phyloP scores from a whole-genome alignment of 306 rosid species.

The Bauhinia variegata region DNA sequence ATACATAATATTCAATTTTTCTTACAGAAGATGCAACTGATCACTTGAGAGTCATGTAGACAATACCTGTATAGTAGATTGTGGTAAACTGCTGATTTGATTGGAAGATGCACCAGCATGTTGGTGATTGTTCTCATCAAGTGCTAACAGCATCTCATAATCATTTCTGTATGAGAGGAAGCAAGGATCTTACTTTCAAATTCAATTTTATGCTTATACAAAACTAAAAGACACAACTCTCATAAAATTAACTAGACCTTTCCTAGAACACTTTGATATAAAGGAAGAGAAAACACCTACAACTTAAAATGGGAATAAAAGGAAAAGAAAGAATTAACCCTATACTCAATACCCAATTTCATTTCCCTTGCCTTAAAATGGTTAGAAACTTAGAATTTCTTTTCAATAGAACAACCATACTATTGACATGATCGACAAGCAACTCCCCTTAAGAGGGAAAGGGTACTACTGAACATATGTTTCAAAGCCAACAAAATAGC shows the following conservation, averaged over 20 bases:
- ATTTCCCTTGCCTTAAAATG: no score
- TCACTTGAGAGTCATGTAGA: not conserved
- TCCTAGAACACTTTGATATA: conserved; percentile 1
- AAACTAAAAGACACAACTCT: not conserved
- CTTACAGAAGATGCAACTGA: no score
- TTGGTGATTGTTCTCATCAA: conserved; percentile 84
- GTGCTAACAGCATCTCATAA: conserved; percentile 90
- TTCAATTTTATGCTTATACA: not conserved
- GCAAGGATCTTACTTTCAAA: conserved; percentile 14
- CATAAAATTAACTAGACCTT: not conserved
- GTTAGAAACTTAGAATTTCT: no score
- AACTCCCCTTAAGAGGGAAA: not conserved
- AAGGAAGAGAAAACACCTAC: not conserved
- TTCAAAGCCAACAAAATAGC: not conserved
- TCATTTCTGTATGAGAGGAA: conserved; percentile 60
- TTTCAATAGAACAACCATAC: not conserved
- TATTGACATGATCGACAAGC: not conserved
- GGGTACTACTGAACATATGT: not conserved
- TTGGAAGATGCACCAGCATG: conserved; percentile 82
- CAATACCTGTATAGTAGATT: conserved; percentile 79
- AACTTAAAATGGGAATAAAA: not conserved
- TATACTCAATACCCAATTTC: not conserved
- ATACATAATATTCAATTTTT: no score
- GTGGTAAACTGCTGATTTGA: conserved; percentile 88
- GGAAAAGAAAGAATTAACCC: not conserved